Evolutionary conservation across 2,329 filamentous ascomycete species (phyloP), one percentile per base, ranked within the genome.

Genomic region (Hymenotorrendiella dingleyae): DNA sequence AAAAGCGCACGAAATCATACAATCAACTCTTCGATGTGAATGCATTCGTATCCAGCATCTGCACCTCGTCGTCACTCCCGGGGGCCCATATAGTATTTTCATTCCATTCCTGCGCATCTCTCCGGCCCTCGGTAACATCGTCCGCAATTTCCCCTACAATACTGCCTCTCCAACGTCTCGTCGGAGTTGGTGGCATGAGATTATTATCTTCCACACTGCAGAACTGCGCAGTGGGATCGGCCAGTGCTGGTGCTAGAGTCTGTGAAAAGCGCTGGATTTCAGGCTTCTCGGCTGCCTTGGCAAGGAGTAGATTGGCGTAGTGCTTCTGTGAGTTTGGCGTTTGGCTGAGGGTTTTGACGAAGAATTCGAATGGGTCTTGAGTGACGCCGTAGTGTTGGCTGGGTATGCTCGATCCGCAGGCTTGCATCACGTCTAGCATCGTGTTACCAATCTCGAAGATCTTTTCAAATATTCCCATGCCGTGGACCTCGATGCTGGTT

Each of bases 401-500:
- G 2, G 47, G 44, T 29, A 62, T 37, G 24, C 37, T 43, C 14
- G 42, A 35, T 9, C 49, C 47, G 43, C 53, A 53, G n/a, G 63
- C 62, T 36, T 70, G 62, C 20, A 70, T 65, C 14, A 69, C 68
- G 48, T 70, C 66, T 23, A 64, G 61, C 65, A 67, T 70, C 0
- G 63, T 65, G 23, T 59, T 59, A 10, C 66, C 67, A 29, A 71
- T 68, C 48, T 70, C 67, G 44, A 70, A 71, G n/a, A 71, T 70
- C 54, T 71, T 71, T 45, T 71, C 68, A 40, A 71, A 69, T 11
- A 71, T 71, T 2, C 68, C 67, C 67, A 71, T 71, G 23, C 68
- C 68, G 45, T 71, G 68, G 1, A 71, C 68, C 44, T 71, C 68
- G 40, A 71, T 66, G 8, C 64, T 66, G 10, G 59, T 60, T 3